These are phyloP conservation scores for Leccinum insigne DNA, from an alignment of 1,284 basidiomycete genomes.

Conservation along the genomic window DNA sequence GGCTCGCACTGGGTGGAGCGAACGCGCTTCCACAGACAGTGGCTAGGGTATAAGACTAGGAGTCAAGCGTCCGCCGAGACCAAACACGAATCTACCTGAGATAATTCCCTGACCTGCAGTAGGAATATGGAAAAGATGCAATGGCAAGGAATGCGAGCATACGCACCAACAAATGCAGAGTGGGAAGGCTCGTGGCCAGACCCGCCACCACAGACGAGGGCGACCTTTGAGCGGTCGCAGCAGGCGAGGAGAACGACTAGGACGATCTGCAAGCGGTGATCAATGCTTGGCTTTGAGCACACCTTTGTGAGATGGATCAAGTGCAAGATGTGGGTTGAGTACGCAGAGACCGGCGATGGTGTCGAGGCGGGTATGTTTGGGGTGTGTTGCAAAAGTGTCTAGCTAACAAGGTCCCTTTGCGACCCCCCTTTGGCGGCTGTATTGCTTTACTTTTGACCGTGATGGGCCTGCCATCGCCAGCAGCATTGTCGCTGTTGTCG, in stretches of 20 bases:
- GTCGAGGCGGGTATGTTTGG: conserved; percentile 48
- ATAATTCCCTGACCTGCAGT: conserved; percentile 73
- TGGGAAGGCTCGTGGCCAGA: conserved; percentile 92
- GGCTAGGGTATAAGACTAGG: conserved; percentile 40
- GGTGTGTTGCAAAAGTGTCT: conserved; percentile 78
- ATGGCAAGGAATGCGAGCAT: not conserved
- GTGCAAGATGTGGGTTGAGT: conserved; percentile 67
- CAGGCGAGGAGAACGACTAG: conserved; percentile 66
- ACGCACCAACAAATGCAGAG: conserved; percentile 74
- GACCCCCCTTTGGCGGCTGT: conserved; percentile 6
- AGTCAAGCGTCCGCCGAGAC: not conserved
- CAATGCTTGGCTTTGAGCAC: not conserved
- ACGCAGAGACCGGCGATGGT: conserved; percentile 73
- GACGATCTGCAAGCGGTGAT: conserved; percentile 2
- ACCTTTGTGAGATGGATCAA: conserved; percentile 73
- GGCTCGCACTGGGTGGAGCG: conserved; percentile 85
- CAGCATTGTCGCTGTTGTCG: conserved; percentile 29
- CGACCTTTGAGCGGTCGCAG: conserved; percentile 72
- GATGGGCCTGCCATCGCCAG: conserved; percentile 36
- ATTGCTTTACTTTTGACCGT: conserved; percentile 16
- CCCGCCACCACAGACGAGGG: conserved; percentile 86
- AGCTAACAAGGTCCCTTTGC: conserved; percentile 23
- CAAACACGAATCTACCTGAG: conserved; percentile 47
- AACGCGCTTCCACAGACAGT: conserved; percentile 90
- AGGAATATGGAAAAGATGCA: not conserved